These are phyloP conservation scores for Exserohilum rostratum DNA, from an alignment of 2,329 filamentous ascomycete species.

Conservation along the genomic window DNA sequence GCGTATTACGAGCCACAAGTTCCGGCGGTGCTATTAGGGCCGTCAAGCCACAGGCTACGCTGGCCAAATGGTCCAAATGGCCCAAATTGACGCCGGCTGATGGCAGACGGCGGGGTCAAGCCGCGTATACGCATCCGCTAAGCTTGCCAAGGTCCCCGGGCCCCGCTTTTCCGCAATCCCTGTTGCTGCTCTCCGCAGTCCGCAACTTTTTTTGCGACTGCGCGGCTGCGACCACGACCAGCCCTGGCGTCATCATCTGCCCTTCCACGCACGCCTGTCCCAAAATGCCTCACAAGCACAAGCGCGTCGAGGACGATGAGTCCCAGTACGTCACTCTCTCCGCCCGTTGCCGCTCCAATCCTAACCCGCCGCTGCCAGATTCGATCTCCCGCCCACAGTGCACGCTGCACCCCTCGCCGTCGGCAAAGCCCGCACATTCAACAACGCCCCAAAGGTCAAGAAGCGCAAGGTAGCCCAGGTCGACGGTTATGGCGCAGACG, in stretches of 20 bases:
- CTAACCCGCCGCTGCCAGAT: constrained; percentile 55
- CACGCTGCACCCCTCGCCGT: constrained; percentile 65
- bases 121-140: constrained; percentile 1
- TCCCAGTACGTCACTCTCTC: constrained; percentile 40
- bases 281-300: constrained; percentile 87
- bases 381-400: constrained; percentile 66
- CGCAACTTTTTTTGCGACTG: constrained; percentile 17
- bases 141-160: not conserved
- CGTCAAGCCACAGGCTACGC: constrained; percentile 2
- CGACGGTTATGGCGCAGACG: constrained; percentile 67
- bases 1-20: not conserved
- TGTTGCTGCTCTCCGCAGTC: constrained; percentile 8
- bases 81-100: not conserved
- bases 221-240: constrained; percentile 1
- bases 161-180: constrained; percentile 9
- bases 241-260: not conserved
- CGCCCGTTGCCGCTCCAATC: not conserved
- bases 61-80: too few species aligned
- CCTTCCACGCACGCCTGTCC: too few species aligned
- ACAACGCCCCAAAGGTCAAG: constrained; percentile 39
- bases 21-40: not conserved
- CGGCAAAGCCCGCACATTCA: constrained; percentile 51
- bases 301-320: constrained; percentile 61
- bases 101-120: constrained; percentile 1
- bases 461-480: constrained; percentile 51